Conservation (phyloP, 345 rosid genomes). For the Passiflora organensis region DNA sequence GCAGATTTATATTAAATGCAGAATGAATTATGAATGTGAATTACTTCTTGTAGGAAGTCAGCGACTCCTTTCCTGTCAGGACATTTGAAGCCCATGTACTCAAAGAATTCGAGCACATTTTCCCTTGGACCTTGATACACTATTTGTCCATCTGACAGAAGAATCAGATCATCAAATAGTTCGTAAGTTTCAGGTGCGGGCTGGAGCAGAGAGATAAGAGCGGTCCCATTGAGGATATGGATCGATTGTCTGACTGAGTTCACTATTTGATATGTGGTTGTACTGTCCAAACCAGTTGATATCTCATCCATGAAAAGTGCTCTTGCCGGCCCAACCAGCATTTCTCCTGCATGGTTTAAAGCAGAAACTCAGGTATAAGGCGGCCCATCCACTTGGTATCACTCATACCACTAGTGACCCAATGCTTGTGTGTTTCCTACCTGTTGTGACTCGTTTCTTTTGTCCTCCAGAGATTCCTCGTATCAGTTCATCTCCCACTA, state of each 20-base stretch:
- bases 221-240: slow-evolving; percentile 52
- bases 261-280: slow-evolving; percentile 65
- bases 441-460: slow-evolving; percentile 69
- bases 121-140: slow-evolving; percentile 60
- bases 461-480: slow-evolving; percentile 82
- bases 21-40: neutral
- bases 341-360: slow-evolving; percentile 37
- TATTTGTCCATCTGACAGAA: slow-evolving; percentile 52
- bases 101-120: slow-evolving; percentile 49
- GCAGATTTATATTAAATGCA: neutral
- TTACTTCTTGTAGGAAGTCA: slow-evolving; percentile 70
- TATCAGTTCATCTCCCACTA: slow-evolving; percentile 61
- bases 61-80: slow-evolving; percentile 66
- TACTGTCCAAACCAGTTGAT: slow-evolving; percentile 69
- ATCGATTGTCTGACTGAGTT: slow-evolving; percentile 59
- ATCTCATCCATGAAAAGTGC: slow-evolving; percentile 71
- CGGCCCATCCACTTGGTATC: neutral
- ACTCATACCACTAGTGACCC: neutral
- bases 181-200: slow-evolving; percentile 69
- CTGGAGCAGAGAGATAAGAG: slow-evolving; percentile 62
- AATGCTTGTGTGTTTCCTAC: slow-evolving; percentile 15
- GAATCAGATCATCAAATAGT: slow-evolving; percentile 63
- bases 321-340: slow-evolving; percentile 57
- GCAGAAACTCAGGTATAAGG: neutral
- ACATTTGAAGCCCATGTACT: slow-evolving; percentile 60